phyloP scores from a whole-genome alignment of 2,329 filamentous ascomycete genomes.

The Paracoccidioides brasiliensis region DNA sequence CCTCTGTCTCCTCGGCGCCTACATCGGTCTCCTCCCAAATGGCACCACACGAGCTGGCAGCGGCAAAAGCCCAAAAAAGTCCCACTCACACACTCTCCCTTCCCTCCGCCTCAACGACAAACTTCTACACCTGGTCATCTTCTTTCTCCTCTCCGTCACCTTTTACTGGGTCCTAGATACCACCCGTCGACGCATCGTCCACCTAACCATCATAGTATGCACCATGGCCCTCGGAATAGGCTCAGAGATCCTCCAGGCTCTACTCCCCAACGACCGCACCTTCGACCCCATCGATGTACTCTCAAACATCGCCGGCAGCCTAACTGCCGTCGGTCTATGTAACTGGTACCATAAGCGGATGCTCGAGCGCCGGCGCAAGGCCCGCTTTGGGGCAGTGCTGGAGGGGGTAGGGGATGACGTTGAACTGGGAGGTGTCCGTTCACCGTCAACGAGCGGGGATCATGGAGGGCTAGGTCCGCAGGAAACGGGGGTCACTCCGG shows the following conservation, averaged over 20 bases:
- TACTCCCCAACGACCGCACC: conserved; percentile 58
- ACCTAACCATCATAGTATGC: conserved; percentile 71
- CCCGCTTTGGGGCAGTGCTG: conserved; percentile 52
- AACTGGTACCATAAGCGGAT: conserved; percentile 92
- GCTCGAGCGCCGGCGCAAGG: conserved; percentile 70
- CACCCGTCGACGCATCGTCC: conserved; percentile 66
- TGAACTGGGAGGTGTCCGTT: conserved; percentile 26
- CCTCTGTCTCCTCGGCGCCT: conserved; percentile 63
- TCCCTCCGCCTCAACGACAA: conserved; percentile 67
- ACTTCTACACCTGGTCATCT: conserved; percentile 69
- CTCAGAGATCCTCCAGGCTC: conserved; percentile 43
- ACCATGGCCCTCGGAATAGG: conserved; percentile 48
- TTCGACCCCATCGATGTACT: conserved; percentile 77
- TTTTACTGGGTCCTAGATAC: conserved; percentile 99
- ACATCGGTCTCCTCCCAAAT: conserved; percentile 57
- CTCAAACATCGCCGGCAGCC: conserved; percentile 72
- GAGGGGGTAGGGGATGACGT: conserved; percentile 29
- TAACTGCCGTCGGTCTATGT: conserved; percentile 58
- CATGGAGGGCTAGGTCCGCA: conserved; percentile 35
- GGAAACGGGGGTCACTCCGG: conserved; percentile 48
- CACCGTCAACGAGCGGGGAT: conserved; percentile 38
- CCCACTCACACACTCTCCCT: conserved; percentile 27
- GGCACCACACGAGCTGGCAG: conserved; percentile 16
- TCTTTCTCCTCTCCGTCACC: conserved; percentile 68
- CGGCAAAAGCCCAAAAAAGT: neutral